Base-by-base conservation (phyloP, 164 flowering plant genomes). In the Annona squamosa region DNA sequence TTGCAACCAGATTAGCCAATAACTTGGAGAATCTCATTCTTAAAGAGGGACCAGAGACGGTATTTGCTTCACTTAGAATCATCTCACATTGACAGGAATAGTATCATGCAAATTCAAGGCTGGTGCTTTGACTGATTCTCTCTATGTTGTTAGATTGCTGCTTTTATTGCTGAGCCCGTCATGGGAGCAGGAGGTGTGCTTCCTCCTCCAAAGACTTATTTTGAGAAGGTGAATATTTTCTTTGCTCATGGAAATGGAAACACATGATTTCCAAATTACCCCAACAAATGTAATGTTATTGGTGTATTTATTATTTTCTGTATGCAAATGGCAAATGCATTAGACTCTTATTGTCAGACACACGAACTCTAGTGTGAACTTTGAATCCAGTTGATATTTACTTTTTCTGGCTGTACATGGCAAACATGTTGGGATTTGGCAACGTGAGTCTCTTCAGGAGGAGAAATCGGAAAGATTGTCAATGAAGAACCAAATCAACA, bases 131-230 rank as follows among this genome's bases (percentile, higher is more conserved):
- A 17, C 47, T 77, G 12, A 73, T 44, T 44, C 56, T 3, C 0
- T 48, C 43, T 74, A 18, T 69, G 16, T 56, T 81, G 77, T 75
- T 85, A 96, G 99, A 89, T 96, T 85, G 99, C 97, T 75, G 99
- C 99, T 43, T 95, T 95, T 80, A 95, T 95, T 68, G 99, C 99
- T 26, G 99, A 95, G 81, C 99, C 99, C 77, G 97, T 95, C 75
- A 93, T 95, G 94, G 99, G 99, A 67, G 98, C 99, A 42, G 99
- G 99, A 47, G 99, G 99, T 67, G 99, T 95, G 65, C 90, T 95
- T 63, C 93, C 79, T 79, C 99, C 99, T 3, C 99, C 99, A 4
- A 91, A 91, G 69, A 88, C 93, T 65, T 95, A 95, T 79, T 95
- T 95, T 73, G 98, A 93, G 16, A 95, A 95, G 93, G 98, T 90